A percentile compares a stretch with the other conserved stretches of the same genome.
Conservation (phyloP, 768 basidiomycete genomes). For the Termitomyces sp. region DNA sequence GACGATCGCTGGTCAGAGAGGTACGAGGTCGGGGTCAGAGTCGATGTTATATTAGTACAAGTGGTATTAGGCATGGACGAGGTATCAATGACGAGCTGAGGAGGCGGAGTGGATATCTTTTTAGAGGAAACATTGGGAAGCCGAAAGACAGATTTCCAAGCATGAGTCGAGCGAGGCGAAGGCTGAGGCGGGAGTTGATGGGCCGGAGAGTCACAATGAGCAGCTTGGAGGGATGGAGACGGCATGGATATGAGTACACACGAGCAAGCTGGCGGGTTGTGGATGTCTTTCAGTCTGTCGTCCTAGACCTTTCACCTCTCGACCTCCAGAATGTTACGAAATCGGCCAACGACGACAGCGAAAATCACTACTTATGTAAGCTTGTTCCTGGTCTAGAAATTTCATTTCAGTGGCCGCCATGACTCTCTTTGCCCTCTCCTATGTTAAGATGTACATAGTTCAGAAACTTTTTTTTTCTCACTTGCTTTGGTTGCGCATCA, state of each 20-base stretch:
- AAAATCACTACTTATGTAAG: constrained; percentile 14
- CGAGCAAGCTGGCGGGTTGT: not conserved
- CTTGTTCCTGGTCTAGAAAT: not conserved
- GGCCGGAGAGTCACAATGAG: constrained; percentile 10
- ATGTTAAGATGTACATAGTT: not conserved
- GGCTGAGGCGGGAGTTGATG: constrained; percentile 14
- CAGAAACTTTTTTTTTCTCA: not conserved
- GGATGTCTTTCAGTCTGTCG: not conserved
- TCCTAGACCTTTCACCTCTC: not conserved
- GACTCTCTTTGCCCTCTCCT: not conserved
- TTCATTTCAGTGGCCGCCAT: not conserved
- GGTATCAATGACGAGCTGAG: constrained; percentile 49
- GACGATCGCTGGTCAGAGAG: constrained; percentile 64
- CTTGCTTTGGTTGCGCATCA: not conserved
- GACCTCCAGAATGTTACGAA: constrained; percentile 3
- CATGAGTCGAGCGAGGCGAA: constrained; percentile 24
- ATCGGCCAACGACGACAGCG: not conserved
- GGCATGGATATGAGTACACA: constrained; percentile 14
- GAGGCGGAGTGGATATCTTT: constrained; percentile 39
- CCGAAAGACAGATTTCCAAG: constrained; percentile 76
- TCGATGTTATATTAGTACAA: constrained; percentile 33
- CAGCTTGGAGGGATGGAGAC: constrained; percentile 11
- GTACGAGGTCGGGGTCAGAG: constrained; percentile 46
- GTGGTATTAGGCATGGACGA: constrained; percentile 27
- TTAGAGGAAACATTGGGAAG: constrained; percentile 58